Base-by-base conservation (phyloP, 495 filamentous ascomycete genomes). In the Neurospora sp. region DNA sequence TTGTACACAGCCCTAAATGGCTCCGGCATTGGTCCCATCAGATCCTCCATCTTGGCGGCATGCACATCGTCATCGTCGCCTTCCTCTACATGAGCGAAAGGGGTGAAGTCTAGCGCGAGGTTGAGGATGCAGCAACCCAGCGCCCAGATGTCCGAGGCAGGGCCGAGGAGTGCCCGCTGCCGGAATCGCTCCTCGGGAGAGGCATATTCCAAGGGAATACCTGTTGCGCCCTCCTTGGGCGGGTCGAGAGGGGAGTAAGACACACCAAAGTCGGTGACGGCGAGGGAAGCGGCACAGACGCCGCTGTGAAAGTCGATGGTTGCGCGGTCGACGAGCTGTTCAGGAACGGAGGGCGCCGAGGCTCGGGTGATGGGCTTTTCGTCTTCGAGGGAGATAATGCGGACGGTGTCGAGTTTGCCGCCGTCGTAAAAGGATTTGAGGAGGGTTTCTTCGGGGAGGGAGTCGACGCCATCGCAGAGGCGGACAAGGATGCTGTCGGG, bases 231-330 rank as follows among this genome's bases (percentile, higher is more conserved):
- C 11, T 59, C 22, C 0, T 44, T 8, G 0, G 75, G 73, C 0
- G 73, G 71, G 4, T n/a, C 0, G 59, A 39, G 65, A 16, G 2
- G 8, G 48, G 68, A 12, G 59, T 76, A 80, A 0, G 80, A 75
- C 18, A 80, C 73, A 0, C 79, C 79, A 46, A 78, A 79, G 70
- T 82, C 80, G 18, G 76, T 61, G 5, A 82, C 53, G 48, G 75
- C 71, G 11, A 80, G 70, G 0, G 75, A 20, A 20, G 70, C 72
- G 0, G 72, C 70, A 59, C 73, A 72, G 20, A 72, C 20, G 0
- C 71, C 77, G 12, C 40, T 11, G 5, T 39, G 68, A 70, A 44
- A 74, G 2, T 3, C 12, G 0, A 73, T 9, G 1, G 10, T 0
- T 2, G 69, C 18, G n/a, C 38, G 35, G 8, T 7, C 2, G 37